phyloP scores from a whole-genome alignment of 495 filamentous ascomycete genomes.

The Arthonia radiata region DNA sequence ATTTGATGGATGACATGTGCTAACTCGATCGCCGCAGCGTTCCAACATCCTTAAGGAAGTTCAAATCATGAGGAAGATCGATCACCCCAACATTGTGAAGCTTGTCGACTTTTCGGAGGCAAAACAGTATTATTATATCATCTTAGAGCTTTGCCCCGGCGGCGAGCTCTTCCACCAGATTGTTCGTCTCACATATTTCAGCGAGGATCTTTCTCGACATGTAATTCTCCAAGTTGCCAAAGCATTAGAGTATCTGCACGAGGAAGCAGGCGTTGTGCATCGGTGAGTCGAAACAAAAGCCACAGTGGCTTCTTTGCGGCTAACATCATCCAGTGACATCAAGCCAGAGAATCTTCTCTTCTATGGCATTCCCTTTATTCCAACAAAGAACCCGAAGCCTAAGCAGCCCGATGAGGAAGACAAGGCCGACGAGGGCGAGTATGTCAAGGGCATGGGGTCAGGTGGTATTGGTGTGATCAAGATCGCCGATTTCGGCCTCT shows the following conservation, averaged over 20 bases:
- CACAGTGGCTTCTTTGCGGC: conserved; percentile 1
- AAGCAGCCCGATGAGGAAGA: conserved; percentile 74
- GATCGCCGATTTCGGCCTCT: conserved; percentile 92
- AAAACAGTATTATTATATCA: conserved; percentile 85
- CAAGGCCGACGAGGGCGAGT: conserved; percentile 92
- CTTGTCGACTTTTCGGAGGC: conserved; percentile 87
- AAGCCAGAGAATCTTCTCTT: conserved; percentile 96
- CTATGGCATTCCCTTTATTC: conserved; percentile 58
- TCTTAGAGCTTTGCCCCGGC: conserved; percentile 83
- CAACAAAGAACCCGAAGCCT: conserved; percentile 55
- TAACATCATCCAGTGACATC: conserved; percentile 49
- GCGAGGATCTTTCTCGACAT: conserved; percentile 80
- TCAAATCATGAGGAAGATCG: conserved; percentile 89
- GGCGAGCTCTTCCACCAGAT: conserved; percentile 98
- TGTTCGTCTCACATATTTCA: conserved; percentile 93
- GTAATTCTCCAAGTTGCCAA: conserved; percentile 86
- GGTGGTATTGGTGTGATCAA: conserved; percentile 91
- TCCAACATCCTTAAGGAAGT: conserved; percentile 96
- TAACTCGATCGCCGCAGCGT: conserved; percentile 34
- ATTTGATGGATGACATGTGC: conserved; percentile 5
- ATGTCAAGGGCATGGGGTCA: conserved; percentile 55
- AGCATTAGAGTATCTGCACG: conserved; percentile 81
- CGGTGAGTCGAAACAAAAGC: conserved; percentile 52
- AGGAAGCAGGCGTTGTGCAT: conserved; percentile 85
- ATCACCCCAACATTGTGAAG: conserved; percentile 87